A percentile compares a stretch with the other conserved stretches of the same genome.
Evolutionary conservation across 148 eudicot genomes (phyloP).

Genomic region (Spergularia marina): DNA sequence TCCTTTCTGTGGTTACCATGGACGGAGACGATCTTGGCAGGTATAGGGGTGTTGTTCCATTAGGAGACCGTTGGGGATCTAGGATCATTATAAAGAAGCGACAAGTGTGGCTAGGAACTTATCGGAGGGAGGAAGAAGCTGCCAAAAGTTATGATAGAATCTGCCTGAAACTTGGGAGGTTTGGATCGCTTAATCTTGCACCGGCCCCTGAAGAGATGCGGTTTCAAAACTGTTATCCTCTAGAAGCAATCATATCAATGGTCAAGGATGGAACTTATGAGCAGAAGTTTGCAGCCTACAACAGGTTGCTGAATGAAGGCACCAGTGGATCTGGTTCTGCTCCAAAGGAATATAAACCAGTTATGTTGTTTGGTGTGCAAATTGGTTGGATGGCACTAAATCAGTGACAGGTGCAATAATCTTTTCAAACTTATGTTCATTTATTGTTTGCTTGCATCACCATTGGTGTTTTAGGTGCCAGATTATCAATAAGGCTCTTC

Average conservation of each 20-base stretch:
- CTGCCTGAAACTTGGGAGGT: constrained; percentile 7
- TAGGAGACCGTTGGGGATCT: constrained; percentile 9
- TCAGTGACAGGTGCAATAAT: neutral
- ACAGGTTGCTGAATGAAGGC: neutral
- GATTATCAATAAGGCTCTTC: neutral
- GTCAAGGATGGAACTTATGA: neutral
- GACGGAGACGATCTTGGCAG: neutral
- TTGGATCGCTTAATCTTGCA: neutral
- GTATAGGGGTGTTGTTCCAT: constrained; percentile 6
- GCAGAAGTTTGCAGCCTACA: neutral
- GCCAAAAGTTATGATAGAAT: neutral
- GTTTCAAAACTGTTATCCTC: neutral
- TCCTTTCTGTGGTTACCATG: neutral
- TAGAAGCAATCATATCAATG: constrained; percentile 2
- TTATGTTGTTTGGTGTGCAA: constrained; percentile 12
- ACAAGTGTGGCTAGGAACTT: constrained; percentile 16
- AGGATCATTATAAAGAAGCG: neutral
- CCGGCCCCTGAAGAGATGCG: neutral
- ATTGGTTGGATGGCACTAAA: neutral
- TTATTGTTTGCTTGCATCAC: neutral
- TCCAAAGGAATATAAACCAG: neutral
- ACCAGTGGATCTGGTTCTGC: neutral
- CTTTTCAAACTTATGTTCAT: neutral
- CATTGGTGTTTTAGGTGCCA: constrained; percentile 1
- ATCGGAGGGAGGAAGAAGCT: neutral